Conservation (phyloP, 2,329 filamentous ascomycete species). For the Claviceps capensis region DNA sequence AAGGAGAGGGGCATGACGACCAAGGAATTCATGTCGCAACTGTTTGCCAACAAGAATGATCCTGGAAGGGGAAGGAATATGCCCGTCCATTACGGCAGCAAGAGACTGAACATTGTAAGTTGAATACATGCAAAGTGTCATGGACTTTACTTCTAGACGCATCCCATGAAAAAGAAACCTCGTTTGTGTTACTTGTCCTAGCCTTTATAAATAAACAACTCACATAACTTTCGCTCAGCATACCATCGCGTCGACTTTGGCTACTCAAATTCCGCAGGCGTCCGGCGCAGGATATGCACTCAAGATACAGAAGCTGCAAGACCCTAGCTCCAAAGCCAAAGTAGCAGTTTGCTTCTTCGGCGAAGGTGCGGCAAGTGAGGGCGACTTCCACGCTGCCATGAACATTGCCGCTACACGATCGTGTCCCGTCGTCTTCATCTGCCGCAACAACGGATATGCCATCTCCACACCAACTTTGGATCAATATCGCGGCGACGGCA, state of each 20-base stretch:
- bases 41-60: conserved; percentile 81
- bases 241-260: conserved; percentile 70
- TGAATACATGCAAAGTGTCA: neutral
- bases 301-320: conserved; percentile 63
- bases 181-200: neutral
- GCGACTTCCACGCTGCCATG: conserved; percentile 81
- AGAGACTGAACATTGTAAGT: conserved; percentile 67
- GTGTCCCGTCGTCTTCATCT: conserved; percentile 83
- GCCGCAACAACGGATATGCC: conserved; percentile 84
- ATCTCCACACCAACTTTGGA: conserved; percentile 83
- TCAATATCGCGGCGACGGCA: conserved; percentile 84
- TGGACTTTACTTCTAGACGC: neutral
- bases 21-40: conserved; percentile 85
- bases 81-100: conserved; percentile 91
- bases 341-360: conserved; percentile 80
- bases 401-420: conserved; percentile 82
- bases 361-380: conserved; percentile 80
- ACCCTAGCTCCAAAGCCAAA: conserved; percentile 52
- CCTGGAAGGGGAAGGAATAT: conserved; percentile 77
- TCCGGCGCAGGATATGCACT: conserved; percentile 77
- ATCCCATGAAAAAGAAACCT: neutral
- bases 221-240: conserved; percentile 34
- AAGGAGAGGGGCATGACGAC: conserved; percentile 77
- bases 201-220: neutral
- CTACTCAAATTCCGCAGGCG: conserved; percentile 81